phyloP scores from a whole-genome alignment of 2,329 filamentous ascomycete genomes.

The Penicillium aurantiogriseum region DNA sequence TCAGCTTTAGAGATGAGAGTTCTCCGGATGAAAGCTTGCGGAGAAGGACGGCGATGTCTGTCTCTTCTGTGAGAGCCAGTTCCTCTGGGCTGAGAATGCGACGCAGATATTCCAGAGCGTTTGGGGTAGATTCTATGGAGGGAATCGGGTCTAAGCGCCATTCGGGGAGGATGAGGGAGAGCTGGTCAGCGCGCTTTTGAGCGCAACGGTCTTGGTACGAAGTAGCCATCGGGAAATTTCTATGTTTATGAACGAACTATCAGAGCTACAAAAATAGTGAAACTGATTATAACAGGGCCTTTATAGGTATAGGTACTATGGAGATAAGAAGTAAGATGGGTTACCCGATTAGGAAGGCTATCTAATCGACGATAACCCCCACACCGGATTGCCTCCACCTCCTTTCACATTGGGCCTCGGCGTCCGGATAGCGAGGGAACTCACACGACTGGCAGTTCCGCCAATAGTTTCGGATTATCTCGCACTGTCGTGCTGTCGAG shows the following conservation, averaged over 20 bases:
- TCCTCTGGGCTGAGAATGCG: conserved; percentile 16
- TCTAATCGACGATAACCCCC: conserved; percentile 10
- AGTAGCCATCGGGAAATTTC: neutral
- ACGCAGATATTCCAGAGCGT: conserved; percentile 22
- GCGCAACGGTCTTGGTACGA: conserved; percentile 26
- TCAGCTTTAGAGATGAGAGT: conserved; percentile 21
- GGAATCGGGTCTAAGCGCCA: conserved; percentile 27
- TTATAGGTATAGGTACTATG: neutral
- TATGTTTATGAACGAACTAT: neutral
- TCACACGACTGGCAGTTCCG: conserved; percentile 38
- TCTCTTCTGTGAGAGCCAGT: conserved; percentile 26
- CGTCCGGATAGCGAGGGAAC: conserved; percentile 40
- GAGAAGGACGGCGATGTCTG: conserved; percentile 23
- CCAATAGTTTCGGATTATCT: conserved; percentile 41
- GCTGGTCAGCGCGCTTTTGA: conserved; percentile 24
- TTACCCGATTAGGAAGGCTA: conserved; percentile 27
- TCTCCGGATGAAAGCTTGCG: conserved; percentile 22
- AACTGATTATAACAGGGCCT: neutral
- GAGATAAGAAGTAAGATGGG: conserved; percentile 19
- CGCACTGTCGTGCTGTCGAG: conserved; percentile 33
- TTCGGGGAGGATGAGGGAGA: conserved; percentile 24
- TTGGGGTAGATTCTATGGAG: conserved; percentile 17
- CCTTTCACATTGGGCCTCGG: conserved; percentile 34
- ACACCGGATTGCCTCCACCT: conserved; percentile 32
- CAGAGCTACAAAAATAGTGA: neutral